Percentiles rank a stretch among this genome's conserved stretches.
phyloP scores from a whole-genome alignment of 192 early-diverging fungal species.

The Anaeromyces robustus region DNA sequence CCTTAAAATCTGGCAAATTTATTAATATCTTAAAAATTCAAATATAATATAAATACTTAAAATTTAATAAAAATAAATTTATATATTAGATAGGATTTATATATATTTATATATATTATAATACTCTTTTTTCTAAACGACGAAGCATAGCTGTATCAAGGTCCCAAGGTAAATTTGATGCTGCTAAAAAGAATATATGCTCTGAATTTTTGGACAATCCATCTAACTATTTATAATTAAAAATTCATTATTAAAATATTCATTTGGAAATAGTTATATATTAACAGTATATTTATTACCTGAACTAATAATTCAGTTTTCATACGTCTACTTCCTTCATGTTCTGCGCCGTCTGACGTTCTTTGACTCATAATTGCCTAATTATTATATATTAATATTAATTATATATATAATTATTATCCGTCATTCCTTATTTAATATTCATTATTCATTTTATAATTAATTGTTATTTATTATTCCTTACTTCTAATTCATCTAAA shows the following conservation, averaged over 20 bases:
- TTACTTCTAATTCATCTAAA: constrained; percentile 34
- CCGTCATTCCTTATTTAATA: no score
- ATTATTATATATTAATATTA: not conserved
- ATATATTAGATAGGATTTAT: no score
- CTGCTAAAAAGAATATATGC: constrained; percentile 31
- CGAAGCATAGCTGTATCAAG: constrained; percentile 36
- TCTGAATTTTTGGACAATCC: constrained; percentile 25
- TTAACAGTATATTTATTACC: not conserved
- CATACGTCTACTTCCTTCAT: constrained; percentile 37
- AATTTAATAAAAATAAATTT: no score
- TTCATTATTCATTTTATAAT: no score
- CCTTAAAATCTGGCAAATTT: constrained; percentile 20
- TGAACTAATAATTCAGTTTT: constrained; percentile 46
- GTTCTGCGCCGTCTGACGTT: constrained; percentile 24
- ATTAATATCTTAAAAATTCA: constrained; percentile 33
- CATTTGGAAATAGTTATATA: no score
- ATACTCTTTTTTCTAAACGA: constrained; percentile 31
- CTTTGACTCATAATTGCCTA: constrained; percentile 35
- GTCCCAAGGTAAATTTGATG: constrained; percentile 40
- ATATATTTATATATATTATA: constrained; percentile 1
- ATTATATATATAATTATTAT: no score
- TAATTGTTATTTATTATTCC: no score
- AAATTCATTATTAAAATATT: no score
- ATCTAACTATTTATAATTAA: constrained; percentile 15
- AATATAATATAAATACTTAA: no score